Base-by-base conservation (phyloP, 2,329 filamentous ascomycete genomes). In the Xylaria sp. region DNA sequence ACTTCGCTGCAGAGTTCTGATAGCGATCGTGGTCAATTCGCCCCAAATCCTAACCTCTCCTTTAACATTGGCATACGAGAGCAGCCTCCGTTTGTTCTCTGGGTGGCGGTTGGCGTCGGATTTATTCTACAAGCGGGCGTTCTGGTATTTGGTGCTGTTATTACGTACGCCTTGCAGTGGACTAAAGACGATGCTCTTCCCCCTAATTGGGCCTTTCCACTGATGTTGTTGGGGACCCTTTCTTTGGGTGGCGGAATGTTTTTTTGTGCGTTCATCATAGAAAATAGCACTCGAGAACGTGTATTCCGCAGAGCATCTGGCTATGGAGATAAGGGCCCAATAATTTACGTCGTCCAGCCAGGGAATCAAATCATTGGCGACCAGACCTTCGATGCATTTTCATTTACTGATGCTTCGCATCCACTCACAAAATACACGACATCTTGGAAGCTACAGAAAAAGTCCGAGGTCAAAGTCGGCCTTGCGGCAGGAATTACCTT, bases 41-140 rank as follows among this genome's bases (percentile, higher is more conserved):
- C 47, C 8, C 40, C 38, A 8, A 58, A 43, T 35, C 54, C 59
- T 0, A 62, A 62, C n/a, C 54, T 62, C 4, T 62, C 54, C 13
- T 31, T 54, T 9, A 62, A 62, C 38, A 46, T 62, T 15, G 59
- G 59, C 7, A 9, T 40, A n/a, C n/a, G n/a, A n/a, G n/a, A n/a
- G n/a, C n/a, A n/a, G n/a, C n/a, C n/a, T n/a, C n/a, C n/a, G n/a
- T n/a, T n/a, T n/a, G n/a, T n/a, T n/a, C n/a, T n/a, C n/a, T n/a
- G n/a, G n/a, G n/a, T n/a, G n/a, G n/a, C n/a, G n/a, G n/a, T n/a
- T n/a, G n/a, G n/a, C n/a, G n/a, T 40, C 2, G 47, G 47, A 1
- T 38, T 25, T 25, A 1, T 51, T 11, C 4, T 38, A 1, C 47
- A 51, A 23, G 10, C 17, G 4, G n/a, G 10, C 17, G 33, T 38